Evolutionary conservation across 2,329 filamentous ascomycete species (phyloP), one percentile per base, ranked within the genome.

Genomic region (Aureobasidium sp.): DNA sequence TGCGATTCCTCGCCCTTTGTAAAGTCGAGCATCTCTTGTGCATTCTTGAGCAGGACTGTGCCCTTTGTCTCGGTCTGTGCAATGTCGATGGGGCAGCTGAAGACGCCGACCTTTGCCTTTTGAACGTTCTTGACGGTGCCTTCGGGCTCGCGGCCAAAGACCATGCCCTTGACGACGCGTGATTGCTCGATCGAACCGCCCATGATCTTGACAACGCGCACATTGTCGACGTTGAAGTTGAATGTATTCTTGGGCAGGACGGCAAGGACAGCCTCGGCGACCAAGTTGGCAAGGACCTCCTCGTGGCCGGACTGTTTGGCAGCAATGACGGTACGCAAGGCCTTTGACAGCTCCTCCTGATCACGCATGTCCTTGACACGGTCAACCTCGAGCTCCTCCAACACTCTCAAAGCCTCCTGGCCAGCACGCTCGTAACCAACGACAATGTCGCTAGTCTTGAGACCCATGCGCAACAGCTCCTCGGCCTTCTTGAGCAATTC

Each of bases 121-220:
- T 74, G 78, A 27, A 86, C 90, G 77, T 94, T 95, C 79, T 95
- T 97, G 69, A 96, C 76, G 14, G 60, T 73, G 44, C 91, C 90
- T 66, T 95, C 86, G n/a, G 93, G 93, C 72, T 95, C 88, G 68
- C 94, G 86, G 64, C 89, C 85, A 68, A 98, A 97, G 49, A 98
- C 94, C 93, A 98, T 98, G 61, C 93, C 93, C 78, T 88, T 94
- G 56, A 98, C 86, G 12, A 98, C 91, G 61, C 83, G 84, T 70
- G 90, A 95, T 75, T 98, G 90, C 65, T 94, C 88, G 66, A 98
- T 76, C 68, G 86, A 90, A 60, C 93, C 91, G 63, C 93, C 93
- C 91, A 98, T 97, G 66, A 98, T 98, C 80, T 98, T 98, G 64
- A 98, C 94, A 55, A 98, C 94, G 56, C 93, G 88, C 64, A 98